These are phyloP conservation scores for Diaporthe citriasiana DNA, from an alignment of 2,329 filamentous ascomycete species.

Conservation along the genomic window DNA sequence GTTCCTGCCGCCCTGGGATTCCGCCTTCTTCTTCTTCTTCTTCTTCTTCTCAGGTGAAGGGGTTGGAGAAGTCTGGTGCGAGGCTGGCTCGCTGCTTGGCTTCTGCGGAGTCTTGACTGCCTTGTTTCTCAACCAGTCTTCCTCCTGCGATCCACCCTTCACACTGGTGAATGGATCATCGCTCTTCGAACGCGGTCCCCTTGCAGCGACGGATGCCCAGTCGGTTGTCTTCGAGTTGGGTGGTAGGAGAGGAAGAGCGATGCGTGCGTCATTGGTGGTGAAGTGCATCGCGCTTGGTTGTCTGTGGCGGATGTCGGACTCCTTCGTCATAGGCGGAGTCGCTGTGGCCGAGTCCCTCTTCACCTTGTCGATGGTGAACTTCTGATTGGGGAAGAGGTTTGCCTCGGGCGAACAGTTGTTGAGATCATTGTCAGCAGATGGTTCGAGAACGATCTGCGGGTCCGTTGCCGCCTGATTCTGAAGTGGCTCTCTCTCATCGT, in stretches of 20 bases:
- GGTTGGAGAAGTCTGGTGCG: conserved; percentile 25
- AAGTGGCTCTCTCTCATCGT: background rate
- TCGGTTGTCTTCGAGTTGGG: conserved; percentile 15
- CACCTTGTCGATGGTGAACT: conserved; percentile 38
- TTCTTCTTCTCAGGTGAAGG: conserved; percentile 36
- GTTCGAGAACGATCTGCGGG: conserved; percentile 26
- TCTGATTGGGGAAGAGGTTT: conserved; percentile 35
- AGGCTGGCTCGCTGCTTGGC: background rate
- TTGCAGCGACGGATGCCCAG: conserved; percentile 17
- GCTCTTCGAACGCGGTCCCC: conserved; percentile 9
- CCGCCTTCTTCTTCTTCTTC: too few species aligned
- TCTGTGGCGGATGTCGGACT: background rate
- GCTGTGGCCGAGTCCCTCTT: conserved; percentile 19
- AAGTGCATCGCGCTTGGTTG: background rate
- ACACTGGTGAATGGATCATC: conserved; percentile 29
- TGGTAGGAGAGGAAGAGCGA: conserved; percentile 34
- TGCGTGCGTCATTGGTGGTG: conserved; percentile 17
- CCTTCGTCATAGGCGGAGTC: background rate
- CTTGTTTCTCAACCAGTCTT: conserved; percentile 16
- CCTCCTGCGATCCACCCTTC: background rate
- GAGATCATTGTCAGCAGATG: conserved; percentile 3
- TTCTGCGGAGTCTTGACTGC: conserved; percentile 31
- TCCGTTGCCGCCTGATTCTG: conserved; percentile 2
- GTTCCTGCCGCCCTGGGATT: background rate
- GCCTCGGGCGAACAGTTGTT: conserved; percentile 29